A percentile compares a stretch with the other conserved stretches of the same genome.
Conservation (phyloP, 2,329 filamentous ascomycete species). For the Sporothrix humicola region DNA sequence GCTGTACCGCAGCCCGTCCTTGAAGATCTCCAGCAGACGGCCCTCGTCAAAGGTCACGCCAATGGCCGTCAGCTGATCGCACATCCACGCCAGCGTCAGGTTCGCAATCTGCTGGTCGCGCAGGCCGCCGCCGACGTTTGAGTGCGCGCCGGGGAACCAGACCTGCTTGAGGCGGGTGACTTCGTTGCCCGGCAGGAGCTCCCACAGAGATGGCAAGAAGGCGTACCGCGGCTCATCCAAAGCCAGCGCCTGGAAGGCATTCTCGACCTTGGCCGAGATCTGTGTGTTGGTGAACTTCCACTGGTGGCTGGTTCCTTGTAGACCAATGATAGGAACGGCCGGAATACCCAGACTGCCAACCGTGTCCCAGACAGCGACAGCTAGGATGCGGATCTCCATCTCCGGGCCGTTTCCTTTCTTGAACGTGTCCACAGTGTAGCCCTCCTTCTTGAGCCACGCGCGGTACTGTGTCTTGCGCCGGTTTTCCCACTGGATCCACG, state of each 20-base stretch:
- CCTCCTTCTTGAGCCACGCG: conserved; percentile 45
- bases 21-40: conserved; percentile 41
- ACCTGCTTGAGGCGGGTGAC: conserved; percentile 45
- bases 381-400: conserved; percentile 50
- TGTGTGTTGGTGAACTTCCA: conserved; percentile 51
- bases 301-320: conserved; percentile 47
- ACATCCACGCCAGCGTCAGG: conserved; percentile 47
- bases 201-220: conserved; percentile 53
- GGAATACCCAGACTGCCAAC: conserved; percentile 55
- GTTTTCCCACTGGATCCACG: conserved; percentile 45
- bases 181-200: conserved; percentile 42
- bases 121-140: conserved; percentile 68
- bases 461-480: conserved; percentile 47
- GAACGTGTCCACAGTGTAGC: conserved; percentile 47
- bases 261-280: conserved; percentile 49
- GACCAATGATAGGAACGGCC: conserved; percentile 47
- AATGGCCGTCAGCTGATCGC: conserved; percentile 45
- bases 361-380: conserved; percentile 58
- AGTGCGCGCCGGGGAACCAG: conserved; percentile 68
- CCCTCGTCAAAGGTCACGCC: conserved; percentile 44
- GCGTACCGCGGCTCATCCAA: conserved; percentile 55
- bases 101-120: conserved; percentile 45
- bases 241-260: conserved; percentile 58
- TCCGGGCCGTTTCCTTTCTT: conserved; percentile 43
- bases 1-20: conserved; percentile 43